Conservation (phyloP, 192 early-diverging fungal species). For the Coemansia guatemalensis region DNA sequence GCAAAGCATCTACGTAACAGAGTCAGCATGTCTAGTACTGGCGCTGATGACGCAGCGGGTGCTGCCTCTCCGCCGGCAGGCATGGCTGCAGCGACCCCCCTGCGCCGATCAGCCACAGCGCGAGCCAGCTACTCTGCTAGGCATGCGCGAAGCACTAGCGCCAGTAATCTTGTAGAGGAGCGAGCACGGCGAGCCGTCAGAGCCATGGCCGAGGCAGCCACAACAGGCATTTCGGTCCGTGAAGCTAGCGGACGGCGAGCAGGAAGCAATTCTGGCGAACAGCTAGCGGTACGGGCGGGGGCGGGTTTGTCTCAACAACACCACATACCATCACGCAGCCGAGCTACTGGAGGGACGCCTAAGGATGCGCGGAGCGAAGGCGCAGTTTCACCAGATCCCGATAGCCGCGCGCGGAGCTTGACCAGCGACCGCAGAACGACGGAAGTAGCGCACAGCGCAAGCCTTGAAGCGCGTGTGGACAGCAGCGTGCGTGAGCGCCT, state of each 20-base stretch:
- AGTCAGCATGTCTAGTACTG: constrained; percentile 5
- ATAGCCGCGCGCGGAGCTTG: constrained; percentile 46
- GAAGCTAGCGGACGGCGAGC: constrained; percentile 33
- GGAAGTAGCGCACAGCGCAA: constrained; percentile 42
- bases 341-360: constrained; percentile 2
- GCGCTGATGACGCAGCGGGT: background rate
- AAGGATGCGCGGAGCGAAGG: constrained; percentile 5
- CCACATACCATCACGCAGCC: constrained; percentile 22
- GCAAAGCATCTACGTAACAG: constrained; percentile 9
- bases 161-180: constrained; percentile 28
- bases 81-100: background rate
- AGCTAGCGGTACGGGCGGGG: background rate
- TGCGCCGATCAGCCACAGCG: constrained; percentile 43
- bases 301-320: constrained; percentile 15
- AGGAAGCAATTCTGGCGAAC: constrained; percentile 4
- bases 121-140: constrained; percentile 5
- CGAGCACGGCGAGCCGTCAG: constrained; percentile 44
- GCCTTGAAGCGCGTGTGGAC: constrained; percentile 50
- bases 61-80: constrained; percentile 23
- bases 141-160: background rate
- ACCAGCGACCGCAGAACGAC: constrained; percentile 25
- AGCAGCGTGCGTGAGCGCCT: constrained; percentile 22
- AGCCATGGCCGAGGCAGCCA: constrained; percentile 49
- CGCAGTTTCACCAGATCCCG: constrained; percentile 20
- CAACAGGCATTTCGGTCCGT: constrained; percentile 43